These are phyloP conservation scores for Vigna radiata DNA, from an alignment of 306 rosid genomes.

Conservation along the genomic window DNA sequence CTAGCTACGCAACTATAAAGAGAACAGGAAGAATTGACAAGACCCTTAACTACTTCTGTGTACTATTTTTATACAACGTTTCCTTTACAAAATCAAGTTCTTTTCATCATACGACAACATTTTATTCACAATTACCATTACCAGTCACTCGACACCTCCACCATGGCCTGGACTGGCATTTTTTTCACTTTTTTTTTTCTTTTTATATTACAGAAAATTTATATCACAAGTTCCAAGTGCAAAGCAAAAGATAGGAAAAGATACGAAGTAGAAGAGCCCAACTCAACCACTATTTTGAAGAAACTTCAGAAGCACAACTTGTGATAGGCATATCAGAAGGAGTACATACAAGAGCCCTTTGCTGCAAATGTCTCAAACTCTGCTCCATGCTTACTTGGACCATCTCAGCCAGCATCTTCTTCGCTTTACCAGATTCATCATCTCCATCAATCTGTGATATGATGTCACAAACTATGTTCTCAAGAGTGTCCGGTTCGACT, in stretches of 20 bases:
- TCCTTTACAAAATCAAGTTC: slow-evolving; percentile 47
- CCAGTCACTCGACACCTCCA: slow-evolving; percentile 77
- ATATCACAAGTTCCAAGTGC: slow-evolving; percentile 42
- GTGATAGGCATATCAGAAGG: slow-evolving; percentile 70
- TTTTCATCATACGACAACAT: slow-evolving; percentile 40
- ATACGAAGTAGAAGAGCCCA: slow-evolving; percentile 23
- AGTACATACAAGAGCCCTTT: slow-evolving; percentile 83
- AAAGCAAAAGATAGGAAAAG: neutral
- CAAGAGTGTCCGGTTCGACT: slow-evolving; percentile 73
- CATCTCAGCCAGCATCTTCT: slow-evolving; percentile 94
- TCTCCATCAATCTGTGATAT: slow-evolving; percentile 86
- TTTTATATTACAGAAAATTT: slow-evolving; percentile 36
- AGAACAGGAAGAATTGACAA: slow-evolving; percentile 2
- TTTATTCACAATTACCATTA: slow-evolving; percentile 69
- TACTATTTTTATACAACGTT: slow-evolving; percentile 44
- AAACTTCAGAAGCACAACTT: slow-evolving; percentile 70
- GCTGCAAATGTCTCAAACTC: slow-evolving; percentile 88
- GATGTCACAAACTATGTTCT: slow-evolving; percentile 82
- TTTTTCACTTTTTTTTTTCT: slow-evolving; percentile 24
- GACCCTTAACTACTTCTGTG: slow-evolving; percentile 31
- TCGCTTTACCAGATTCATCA: slow-evolving; percentile 78
- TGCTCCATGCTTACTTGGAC: slow-evolving; percentile 98
- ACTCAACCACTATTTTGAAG: slow-evolving; percentile 58
- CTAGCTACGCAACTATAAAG: neutral
- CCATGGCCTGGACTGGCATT: slow-evolving; percentile 83